Base-by-base conservation (phyloP, 306 rosid species). In the Senna siamea region DNA sequence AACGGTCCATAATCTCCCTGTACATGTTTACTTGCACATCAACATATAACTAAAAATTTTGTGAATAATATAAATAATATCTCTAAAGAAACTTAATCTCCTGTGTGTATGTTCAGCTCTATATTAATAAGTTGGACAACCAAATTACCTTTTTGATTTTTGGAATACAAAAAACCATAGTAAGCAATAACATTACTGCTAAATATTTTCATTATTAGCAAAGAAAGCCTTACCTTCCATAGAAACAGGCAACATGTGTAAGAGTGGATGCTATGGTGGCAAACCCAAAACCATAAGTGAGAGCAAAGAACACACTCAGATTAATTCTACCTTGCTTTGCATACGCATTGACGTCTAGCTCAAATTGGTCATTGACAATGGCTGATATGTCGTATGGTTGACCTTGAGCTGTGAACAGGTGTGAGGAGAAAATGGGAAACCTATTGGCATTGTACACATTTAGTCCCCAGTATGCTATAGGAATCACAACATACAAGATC, bases 1-100 rank as follows among this genome's bases (percentile, higher is more conserved):
- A 89, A 0, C 92, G 87, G 69, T 81, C 88, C 80, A 82, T 72
- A 73, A 89, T 92, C 83, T 92, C 97, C 86, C 97, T 92, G 93
- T 26, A 26, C 60, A 71, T 79, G 72, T 81, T 72, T 30, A 48
- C 66, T 79, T 69, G 20, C 19, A 48, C 15, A 59, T 63, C 57
- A 74, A 57, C 22, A 32, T n/a, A 50, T 23, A 41, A 1, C 37
- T 4, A 57, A 7, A 35, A 66, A 34, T 8, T 43, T 32, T 35
- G 13, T 18, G 15, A 35, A 12, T 18, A 34, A 66, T 14, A 30
- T 57, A 60, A 13, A 59, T 57, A 13, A 19, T 37, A n/a, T n/a
- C n/a, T n/a, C n/a, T n/a, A n/a, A 44, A 60, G 19, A 73, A 56
- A 23, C 55, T 44, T 44, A 32, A 72, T 23, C 63, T 35, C 10